Conservation (phyloP, 768 basidiomycete genomes). For the Nidularia pulvinata region DNA sequence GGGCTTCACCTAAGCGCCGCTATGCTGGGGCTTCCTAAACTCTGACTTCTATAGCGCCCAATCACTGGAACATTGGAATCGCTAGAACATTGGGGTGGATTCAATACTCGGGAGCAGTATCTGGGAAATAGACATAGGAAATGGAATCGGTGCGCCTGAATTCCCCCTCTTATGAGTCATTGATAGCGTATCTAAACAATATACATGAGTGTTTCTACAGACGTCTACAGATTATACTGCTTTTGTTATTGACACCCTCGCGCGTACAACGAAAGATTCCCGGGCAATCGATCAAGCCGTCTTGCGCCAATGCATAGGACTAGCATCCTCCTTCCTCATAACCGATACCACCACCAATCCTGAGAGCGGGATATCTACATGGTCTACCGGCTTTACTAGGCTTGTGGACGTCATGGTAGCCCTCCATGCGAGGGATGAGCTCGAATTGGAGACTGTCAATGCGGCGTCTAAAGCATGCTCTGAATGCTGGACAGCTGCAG, state of each 20-base stretch:
- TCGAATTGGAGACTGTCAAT: conserved; percentile 78
- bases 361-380: conserved; percentile 53
- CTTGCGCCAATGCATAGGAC: conserved; percentile 63
- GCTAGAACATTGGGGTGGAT: too few species aligned
- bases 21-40: too few species aligned
- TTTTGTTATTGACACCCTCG: conserved; percentile 57
- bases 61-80: too few species aligned
- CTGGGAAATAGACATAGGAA: too few species aligned
- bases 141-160: neutral
- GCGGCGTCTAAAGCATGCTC: conserved; percentile 71
- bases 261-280: conserved; percentile 19
- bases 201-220: conserved; percentile 8
- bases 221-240: conserved; percentile 55
- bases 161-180: too few species aligned
- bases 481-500: conserved; percentile 79
- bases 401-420: conserved; percentile 74
- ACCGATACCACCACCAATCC: conserved; percentile 71
- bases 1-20: too few species aligned
- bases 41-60: too few species aligned
- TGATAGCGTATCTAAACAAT: too few species aligned
- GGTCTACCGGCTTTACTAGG: conserved; percentile 66
- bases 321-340: conserved; percentile 79
- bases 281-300: conserved; percentile 56
- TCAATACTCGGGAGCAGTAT: too few species aligned
- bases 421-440: conserved; percentile 64